Percentiles rank a stretch among this genome's conserved stretches.
Conservation (phyloP, 179 eudicot genomes). For the Nepenthes alata region DNA sequence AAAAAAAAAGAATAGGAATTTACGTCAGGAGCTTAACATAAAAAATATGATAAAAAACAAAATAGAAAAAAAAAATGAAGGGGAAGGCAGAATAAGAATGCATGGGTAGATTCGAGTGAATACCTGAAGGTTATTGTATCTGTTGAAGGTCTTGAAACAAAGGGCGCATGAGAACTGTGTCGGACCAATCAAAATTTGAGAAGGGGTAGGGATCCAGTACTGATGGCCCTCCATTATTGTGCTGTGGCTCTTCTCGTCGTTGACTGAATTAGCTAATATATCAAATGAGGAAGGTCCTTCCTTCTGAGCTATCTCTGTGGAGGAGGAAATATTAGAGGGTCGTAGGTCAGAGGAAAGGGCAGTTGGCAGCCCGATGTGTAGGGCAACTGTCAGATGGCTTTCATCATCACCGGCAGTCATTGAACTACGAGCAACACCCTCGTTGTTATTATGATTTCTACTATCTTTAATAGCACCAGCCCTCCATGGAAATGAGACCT, state of each 20-base stretch:
- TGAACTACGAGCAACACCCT: too few relatives aligned
- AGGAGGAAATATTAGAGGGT: constrained; percentile 9
- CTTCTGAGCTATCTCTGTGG: constrained; percentile 4
- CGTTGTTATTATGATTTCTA: background rate
- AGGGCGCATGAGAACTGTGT: constrained; percentile 77
- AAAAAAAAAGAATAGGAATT: too few relatives aligned
- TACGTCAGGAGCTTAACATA: too few relatives aligned
- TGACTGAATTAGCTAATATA: background rate
- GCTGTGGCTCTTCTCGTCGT: background rate
- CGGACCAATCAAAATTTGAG: constrained; percentile 77
- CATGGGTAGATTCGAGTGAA: background rate
- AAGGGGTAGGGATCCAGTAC: constrained; percentile 84
- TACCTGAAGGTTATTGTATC: constrained; percentile 86
- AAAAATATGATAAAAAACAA: too few relatives aligned
- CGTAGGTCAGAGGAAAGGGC: constrained; percentile 25
- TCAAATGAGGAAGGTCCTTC: constrained; percentile 4
- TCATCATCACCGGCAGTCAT: constrained; percentile 3
- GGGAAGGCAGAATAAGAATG: too few relatives aligned
- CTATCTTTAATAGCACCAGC: background rate
- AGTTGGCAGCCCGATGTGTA: constrained; percentile 39
- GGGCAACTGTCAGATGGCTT: constrained; percentile 23
- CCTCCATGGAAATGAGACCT: too few relatives aligned
- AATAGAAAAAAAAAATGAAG: too few relatives aligned
- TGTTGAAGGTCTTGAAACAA: constrained; percentile 68
- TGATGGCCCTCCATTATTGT: constrained; percentile 10